These are phyloP conservation scores for Gossypium stocksii DNA, from an alignment of 345 rosid species.

Conservation along the genomic window DNA sequence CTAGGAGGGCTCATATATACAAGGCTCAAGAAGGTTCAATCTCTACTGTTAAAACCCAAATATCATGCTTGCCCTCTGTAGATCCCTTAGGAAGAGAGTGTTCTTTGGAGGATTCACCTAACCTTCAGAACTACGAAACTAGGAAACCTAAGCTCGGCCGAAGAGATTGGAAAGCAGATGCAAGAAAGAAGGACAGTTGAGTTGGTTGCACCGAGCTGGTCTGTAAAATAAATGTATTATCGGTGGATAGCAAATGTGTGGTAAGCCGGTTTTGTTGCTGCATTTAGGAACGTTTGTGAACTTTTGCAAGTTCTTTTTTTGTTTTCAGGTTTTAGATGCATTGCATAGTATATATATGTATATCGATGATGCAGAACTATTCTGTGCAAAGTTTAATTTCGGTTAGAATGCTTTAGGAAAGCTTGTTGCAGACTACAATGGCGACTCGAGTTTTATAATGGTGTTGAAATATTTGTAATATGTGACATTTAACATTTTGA, in stretches of 20 bases:
- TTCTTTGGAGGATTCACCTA: conserved; percentile 18
- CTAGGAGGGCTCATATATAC: conserved; percentile 45
- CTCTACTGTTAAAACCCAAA: conserved; percentile 16
- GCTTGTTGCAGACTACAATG: not conserved
- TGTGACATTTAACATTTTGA: not conserved
- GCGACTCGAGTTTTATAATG: not conserved
- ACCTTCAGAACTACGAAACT: conserved; percentile 20
- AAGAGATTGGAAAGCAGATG: conserved; percentile 78
- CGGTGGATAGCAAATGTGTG: not conserved
- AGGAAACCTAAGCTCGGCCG: conserved; percentile 24
- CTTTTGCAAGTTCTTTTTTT: conserved; percentile 10
- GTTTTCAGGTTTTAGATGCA: conserved; percentile 10
- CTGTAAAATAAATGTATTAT: conserved; percentile 4
- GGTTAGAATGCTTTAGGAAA: not conserved
- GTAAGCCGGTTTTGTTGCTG: conserved; percentile 10
- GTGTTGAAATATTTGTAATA: not conserved
- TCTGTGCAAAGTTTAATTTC: not conserved
- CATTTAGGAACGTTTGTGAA: not conserved
- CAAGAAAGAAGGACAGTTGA: conserved; percentile 45
- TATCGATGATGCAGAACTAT: not conserved
- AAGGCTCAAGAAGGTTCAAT: conserved; percentile 25
- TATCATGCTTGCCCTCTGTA: conserved; percentile 1
- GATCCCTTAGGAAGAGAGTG: conserved; percentile 18
- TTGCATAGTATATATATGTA: not conserved
- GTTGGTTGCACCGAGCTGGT: conserved; percentile 5